Evolutionary conservation across 441 rosid genomes (phyloP).

Genomic region (Populus tomentosa): DNA sequence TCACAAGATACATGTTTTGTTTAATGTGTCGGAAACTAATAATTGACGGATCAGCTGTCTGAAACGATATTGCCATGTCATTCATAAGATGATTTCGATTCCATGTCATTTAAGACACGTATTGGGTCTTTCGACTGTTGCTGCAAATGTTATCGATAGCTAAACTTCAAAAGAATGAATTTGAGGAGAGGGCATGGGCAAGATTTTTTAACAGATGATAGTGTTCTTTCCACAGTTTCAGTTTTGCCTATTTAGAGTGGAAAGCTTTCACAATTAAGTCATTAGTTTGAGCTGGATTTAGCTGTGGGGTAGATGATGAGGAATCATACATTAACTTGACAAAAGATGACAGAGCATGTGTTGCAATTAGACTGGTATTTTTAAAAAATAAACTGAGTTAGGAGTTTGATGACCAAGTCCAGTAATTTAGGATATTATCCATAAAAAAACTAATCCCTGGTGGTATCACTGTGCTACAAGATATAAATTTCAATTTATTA

Average conservation of each 20-base stretch:
- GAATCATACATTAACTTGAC: background rate
- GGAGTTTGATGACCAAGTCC: background rate
- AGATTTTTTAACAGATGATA: too few relatives aligned
- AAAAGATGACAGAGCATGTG: background rate
- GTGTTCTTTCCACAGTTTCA: too few relatives aligned
- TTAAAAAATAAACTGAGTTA: too few relatives aligned
- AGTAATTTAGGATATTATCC: background rate
- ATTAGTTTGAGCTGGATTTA: background rate
- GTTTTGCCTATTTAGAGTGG: too few relatives aligned
- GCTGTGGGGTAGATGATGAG: too few relatives aligned
- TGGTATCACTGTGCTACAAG: too few relatives aligned
- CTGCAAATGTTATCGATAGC: background rate
- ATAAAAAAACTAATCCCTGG: too few relatives aligned
- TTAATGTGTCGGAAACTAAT: background rate
- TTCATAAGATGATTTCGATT: too few relatives aligned
- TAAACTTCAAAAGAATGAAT: background rate
- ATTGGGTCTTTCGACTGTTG: background rate
- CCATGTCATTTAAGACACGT: background rate
- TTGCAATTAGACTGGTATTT: background rate
- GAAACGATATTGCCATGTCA: too few relatives aligned
- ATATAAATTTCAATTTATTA: too few relatives aligned
- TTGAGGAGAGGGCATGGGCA: background rate
- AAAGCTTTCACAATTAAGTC: background rate
- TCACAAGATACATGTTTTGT: background rate
- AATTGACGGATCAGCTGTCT: background rate